Evolutionary conservation across 164 flowering plant species (phyloP).

Genomic region (Piper betle): DNA sequence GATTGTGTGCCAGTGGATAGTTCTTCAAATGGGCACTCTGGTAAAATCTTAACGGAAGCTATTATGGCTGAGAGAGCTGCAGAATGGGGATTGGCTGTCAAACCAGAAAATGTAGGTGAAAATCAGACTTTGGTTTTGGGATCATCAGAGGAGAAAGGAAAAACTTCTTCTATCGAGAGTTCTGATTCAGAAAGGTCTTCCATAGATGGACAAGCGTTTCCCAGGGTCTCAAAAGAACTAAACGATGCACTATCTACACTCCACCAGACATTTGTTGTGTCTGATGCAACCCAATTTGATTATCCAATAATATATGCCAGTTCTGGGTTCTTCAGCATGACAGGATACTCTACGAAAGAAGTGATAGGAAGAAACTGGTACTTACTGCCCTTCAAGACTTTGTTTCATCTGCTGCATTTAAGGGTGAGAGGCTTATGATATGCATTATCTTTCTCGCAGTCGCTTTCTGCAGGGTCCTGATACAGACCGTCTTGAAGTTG

Average conservation of each 20-base stretch:
- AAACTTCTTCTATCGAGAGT: slow-evolving; percentile 22
- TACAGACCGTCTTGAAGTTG: slow-evolving; percentile 70
- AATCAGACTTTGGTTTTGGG: slow-evolving; percentile 10
- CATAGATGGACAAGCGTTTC: slow-evolving; percentile 27
- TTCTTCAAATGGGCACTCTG: slow-evolving; percentile 5
- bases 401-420: neutral
- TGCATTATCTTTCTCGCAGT: slow-evolving; percentile 22
- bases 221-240: slow-evolving; percentile 79
- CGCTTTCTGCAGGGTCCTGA: slow-evolving; percentile 94
- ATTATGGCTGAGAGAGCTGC: slow-evolving; percentile 24
- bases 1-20: neutral
- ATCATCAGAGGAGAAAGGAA: slow-evolving; percentile 16
- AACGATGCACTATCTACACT: slow-evolving; percentile 70
- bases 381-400: slow-evolving; percentile 1
- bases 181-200: slow-evolving; percentile 35
- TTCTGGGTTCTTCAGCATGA: slow-evolving; percentile 80
- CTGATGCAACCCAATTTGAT: slow-evolving; percentile 82
- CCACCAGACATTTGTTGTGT: slow-evolving; percentile 95
- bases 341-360: slow-evolving; percentile 78
- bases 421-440: neutral
- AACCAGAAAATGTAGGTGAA: slow-evolving; percentile 15
- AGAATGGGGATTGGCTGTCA: slow-evolving; percentile 26
- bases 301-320: slow-evolving; percentile 92
- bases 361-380: slow-evolving; percentile 92
- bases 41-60: slow-evolving; percentile 12